Evolutionary conservation across 2,329 filamentous ascomycete genomes (phyloP), one percentile per base, ranked within the genome.

Genomic region (Fusarium brachygibbosum): DNA sequence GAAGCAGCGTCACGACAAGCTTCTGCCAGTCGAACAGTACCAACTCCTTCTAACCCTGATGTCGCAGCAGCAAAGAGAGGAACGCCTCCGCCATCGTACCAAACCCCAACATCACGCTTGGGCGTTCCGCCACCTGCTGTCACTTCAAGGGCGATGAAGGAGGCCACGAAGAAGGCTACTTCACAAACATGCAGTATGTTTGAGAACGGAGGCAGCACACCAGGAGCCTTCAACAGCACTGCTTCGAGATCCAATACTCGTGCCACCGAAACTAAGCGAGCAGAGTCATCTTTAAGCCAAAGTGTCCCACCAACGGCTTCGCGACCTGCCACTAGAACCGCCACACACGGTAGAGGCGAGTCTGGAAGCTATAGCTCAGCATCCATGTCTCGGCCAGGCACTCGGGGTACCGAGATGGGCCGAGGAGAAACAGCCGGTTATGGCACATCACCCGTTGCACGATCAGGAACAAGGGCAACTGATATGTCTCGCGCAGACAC

Each of bases 131-230:
- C 95, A 61, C 94, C 95, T 3, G 96, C 96, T 2, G 93, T 97
- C 64, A 99, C 97, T 1, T 92, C 93, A 6, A 93, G 91, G 68
- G 93, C 96, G 48, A 99, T 99, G 97, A 93, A 97, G 76, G 93
- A 97, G 79, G 93, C 94, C 6, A 96, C 94, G 0, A 91, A 97
- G 74, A 94, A 94, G 79, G 98, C 95, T 75, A 89, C 92, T 23
- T 88, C 90, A 45, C 92, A 98, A 79, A 93, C 93, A 4, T 88
- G 93, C 42, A 93, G 87, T 75, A 90, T 98, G 83, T 96, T 97
- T 78, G 84, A 81, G 3, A 77, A 76, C 17, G 82, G 80, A 2
- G 75, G 81, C 32, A 69, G 75, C 50, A 77, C 78, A 51, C 40
- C 66, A 28, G 69, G 67, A 16, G 60, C 62, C 14, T 76, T 71